Percentiles rank a stretch among this genome's conserved stretches.
These are phyloP conservation scores for Colletotrichum tropicale DNA, from an alignment of 2,329 filamentous ascomycete genomes.

Conservation along the genomic window DNA sequence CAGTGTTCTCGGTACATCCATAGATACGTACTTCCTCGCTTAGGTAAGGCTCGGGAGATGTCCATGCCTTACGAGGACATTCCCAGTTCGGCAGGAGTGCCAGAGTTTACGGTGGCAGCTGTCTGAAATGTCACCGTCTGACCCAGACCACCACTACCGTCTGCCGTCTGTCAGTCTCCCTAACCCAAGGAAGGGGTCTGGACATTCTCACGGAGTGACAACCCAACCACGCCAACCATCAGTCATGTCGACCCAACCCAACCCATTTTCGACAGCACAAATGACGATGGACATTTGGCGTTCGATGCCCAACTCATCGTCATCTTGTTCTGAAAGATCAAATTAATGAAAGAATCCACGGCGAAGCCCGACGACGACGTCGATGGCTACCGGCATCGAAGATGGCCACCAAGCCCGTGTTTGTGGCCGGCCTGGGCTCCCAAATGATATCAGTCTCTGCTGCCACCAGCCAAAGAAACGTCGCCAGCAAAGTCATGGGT, in stretches of 20 bases:
- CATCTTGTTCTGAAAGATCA: background rate
- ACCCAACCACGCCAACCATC: background rate
- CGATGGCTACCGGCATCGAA: background rate
- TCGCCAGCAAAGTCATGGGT: constrained; percentile 19
- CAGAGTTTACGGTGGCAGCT: background rate
- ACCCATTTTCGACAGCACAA: background rate
- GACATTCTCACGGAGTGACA: background rate
- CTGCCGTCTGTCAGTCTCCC: background rate
- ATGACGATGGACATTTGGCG: background rate
- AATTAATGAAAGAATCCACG: background rate
- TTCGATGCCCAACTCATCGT: constrained; percentile 11
- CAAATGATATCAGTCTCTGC: constrained; percentile 10
- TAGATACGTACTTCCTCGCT: background rate
- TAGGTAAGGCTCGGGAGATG: background rate
- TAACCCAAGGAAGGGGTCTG: background rate
- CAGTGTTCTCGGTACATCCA: background rate
- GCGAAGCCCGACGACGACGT: constrained; percentile 5
- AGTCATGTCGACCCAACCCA: background rate
- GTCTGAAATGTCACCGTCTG: constrained; percentile 5
- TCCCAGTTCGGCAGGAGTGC: background rate
- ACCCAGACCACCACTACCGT: background rate
- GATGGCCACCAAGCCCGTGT: background rate
- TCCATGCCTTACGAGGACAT: background rate
- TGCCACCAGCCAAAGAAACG: constrained; percentile 13
- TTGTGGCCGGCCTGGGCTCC: background rate